Evolutionary conservation across 495 filamentous ascomycete genomes (phyloP).

Genomic region (Lophiostoma macrostomum): DNA sequence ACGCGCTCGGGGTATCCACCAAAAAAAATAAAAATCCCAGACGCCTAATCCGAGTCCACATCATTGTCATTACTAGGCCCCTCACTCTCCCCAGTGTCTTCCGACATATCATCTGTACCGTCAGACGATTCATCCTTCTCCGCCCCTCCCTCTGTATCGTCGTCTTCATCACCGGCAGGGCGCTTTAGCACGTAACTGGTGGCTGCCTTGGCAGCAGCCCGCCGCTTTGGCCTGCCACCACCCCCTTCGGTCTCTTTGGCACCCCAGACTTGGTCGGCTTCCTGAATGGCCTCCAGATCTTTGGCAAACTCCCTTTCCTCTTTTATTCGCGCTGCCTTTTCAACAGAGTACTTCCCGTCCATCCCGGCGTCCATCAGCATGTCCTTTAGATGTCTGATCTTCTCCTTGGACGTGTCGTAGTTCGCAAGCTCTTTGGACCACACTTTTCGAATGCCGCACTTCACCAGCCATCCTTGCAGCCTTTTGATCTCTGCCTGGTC

Average conservation of each 20-base stretch:
- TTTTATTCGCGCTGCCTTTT: constrained; percentile 81
- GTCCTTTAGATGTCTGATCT: constrained; percentile 74
- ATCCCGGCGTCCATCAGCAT: constrained; percentile 82
- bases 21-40: too few species aligned
- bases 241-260: constrained; percentile 44
- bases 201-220: constrained; percentile 16
- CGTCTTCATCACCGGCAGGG: constrained; percentile 51
- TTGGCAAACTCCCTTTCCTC: constrained; percentile 75
- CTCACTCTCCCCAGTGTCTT: constrained; percentile 2
- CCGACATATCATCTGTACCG: constrained; percentile 7
- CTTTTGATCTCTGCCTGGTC: constrained; percentile 82
- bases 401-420: constrained; percentile 69
- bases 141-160: constrained; percentile 35
- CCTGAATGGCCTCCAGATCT: constrained; percentile 77
- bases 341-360: constrained; percentile 77
- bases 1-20: too few species aligned
- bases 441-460: constrained; percentile 91
- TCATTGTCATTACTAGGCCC: neutral
- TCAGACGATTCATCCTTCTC: neutral
- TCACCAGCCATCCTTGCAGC: constrained; percentile 82
- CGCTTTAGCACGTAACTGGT: constrained; percentile 33
- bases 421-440: constrained; percentile 81
- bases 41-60: constrained; percentile 9
- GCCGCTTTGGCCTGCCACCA: constrained; percentile 38
- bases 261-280: constrained; percentile 77